Evolutionary conservation across 352 stramenopile species (phyloP), one percentile per base, ranked within the genome.

Genomic region (Globisporangium orthogonon): DNA sequence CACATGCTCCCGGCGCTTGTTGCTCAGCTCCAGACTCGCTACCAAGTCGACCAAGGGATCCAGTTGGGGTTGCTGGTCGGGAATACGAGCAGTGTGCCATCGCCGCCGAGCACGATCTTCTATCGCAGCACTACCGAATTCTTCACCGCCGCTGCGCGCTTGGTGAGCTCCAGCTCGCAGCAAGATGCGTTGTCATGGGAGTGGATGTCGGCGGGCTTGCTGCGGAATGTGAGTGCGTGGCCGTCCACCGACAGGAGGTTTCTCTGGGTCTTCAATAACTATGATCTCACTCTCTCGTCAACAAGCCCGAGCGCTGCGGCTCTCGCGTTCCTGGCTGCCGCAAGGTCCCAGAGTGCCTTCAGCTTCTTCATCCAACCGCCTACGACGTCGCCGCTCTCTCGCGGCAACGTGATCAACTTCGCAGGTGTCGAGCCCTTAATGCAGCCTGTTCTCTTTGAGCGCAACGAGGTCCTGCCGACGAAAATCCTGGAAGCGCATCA

Each of bases 1-100:
- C 45, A 67, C 15, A 43, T 80, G 45, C 58, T 86, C 0, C 76
- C 71, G 10, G 73, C 65, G 0, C 59, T 75, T 5, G 40, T 83
- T 15, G 68, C 73, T 5, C 56, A 66, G 28, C 54, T 83, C 41
- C 73, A 83, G 45, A 65, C 52, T 28, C 49, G 62, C 11, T 83
- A 83, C 45, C 50, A 46, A 28, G 9, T 60, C 3, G 50, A 66
- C 11, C 54, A 65, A 1, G 51, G 59, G 1, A 65, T 79, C 58
- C 61, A 58, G 23, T 48, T 78, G 45, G 70, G 73, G 15, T 29
- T 83, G 10, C 18, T 83, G 2, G 58, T 50, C 23, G 55, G 55
- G 9, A 59, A 54, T 18, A 52, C 65, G 35, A 41, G 46, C 29
- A 54, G 55, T 52, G 13, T 10, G 31, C 7, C 31, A 29, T 7